These are phyloP conservation scores for Xenoacremonium recifei DNA, from an alignment of 2,329 filamentous ascomycete species.

Conservation along the genomic window DNA sequence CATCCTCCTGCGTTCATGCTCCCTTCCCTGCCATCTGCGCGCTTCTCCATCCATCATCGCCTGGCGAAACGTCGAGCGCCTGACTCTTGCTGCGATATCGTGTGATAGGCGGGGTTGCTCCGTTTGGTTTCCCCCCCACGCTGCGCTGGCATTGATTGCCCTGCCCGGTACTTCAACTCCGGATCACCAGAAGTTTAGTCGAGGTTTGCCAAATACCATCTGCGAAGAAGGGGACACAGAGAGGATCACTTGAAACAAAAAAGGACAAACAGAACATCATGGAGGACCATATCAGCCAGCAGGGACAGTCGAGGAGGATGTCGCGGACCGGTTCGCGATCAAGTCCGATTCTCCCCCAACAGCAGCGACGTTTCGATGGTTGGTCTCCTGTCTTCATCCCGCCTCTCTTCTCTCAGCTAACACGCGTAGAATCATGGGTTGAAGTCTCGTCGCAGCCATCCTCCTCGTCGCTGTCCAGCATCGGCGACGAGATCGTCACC, in stretches of 20 bases:
- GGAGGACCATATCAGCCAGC: conserved; percentile 26
- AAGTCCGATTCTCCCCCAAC: conserved; percentile 29
- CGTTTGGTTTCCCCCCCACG: background rate
- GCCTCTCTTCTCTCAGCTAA: conserved; percentile 10
- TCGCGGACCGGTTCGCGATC: conserved; percentile 27
- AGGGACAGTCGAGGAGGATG: conserved; percentile 22
- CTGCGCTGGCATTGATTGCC: background rate
- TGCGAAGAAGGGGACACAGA: too few relatives aligned
- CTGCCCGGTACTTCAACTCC: background rate
- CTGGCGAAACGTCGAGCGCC: conserved; percentile 12
- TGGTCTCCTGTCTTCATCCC: conserved; percentile 13
- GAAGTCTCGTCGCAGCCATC: conserved; percentile 92
- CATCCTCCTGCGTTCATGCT: conserved; percentile 4
- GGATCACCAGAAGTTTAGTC: background rate
- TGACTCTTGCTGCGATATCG: conserved; percentile 5
- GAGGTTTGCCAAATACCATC: too few relatives aligned
- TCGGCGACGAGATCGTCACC: conserved; percentile 85
- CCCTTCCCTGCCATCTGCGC: conserved; percentile 4
- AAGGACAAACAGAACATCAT: conserved; percentile 14
- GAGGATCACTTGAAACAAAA: background rate
- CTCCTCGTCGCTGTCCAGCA: conserved; percentile 85
- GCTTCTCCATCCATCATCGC: conserved; percentile 2
- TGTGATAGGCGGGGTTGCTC: conserved; percentile 20
- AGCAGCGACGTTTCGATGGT: conserved; percentile 38
- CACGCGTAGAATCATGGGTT: conserved; percentile 82